Evolutionary conservation across 1,284 basidiomycete genomes (phyloP).

Genomic region (Trichosporon coremiiforme): DNA sequence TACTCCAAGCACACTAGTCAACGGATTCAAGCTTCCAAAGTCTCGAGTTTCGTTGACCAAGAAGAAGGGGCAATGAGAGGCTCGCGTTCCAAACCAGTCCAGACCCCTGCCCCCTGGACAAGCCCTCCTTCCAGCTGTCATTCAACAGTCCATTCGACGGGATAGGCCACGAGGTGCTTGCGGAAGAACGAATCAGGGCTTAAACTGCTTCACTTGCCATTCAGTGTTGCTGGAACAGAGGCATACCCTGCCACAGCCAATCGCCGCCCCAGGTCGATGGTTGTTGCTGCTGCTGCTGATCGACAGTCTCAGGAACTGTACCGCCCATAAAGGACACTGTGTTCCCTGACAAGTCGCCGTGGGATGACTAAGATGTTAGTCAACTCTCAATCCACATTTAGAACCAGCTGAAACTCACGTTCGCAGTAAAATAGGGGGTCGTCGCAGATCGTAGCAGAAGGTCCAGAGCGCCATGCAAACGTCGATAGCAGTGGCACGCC

Average conservation of each 20-base stretch:
- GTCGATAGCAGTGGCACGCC: background rate
- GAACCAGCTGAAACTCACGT: background rate
- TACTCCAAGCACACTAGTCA: background rate
- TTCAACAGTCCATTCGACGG: background rate
- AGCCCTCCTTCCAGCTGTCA: background rate
- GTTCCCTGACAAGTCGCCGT: background rate
- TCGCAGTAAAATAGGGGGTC: background rate
- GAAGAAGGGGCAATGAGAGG: too few species aligned
- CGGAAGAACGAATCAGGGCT: background rate
- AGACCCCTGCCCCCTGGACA: background rate
- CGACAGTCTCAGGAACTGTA: background rate
- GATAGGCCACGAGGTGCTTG: too few species aligned
- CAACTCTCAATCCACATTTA: background rate
- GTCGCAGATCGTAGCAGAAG: background rate
- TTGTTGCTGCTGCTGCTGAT: conserved; percentile 1
- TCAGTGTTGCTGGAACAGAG: background rate
- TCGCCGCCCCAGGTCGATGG: background rate
- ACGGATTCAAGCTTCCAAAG: background rate
- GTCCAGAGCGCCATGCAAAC: background rate
- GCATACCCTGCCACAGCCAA: conserved; percentile 3
- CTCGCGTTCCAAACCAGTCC: too few species aligned
- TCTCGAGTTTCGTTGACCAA: background rate
- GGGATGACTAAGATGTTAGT: background rate
- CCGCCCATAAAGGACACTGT: background rate
- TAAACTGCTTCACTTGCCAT: background rate